Evolutionary conservation across 306 rosid species (phyloP), one percentile per base, ranked within the genome.

Genomic region (Senna siamea): DNA sequence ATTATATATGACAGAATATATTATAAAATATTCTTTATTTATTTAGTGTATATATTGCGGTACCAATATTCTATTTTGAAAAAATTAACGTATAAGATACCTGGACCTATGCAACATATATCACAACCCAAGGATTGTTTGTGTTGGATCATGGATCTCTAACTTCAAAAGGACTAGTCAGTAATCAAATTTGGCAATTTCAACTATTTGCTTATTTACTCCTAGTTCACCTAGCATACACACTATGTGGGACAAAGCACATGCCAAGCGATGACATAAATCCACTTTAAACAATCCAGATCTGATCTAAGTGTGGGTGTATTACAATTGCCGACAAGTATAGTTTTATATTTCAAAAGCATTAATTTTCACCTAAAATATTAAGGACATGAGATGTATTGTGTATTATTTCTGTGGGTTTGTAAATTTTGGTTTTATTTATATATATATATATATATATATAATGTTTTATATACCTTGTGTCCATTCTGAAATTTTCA

Each of bases 401-500:
- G 19, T 14, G 5, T 18, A 5, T 10, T 38, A 12, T 41, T 61
- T 38, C 5, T 51, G 17, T 51, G 57, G 26, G 69, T 47, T 62
- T 40, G 32, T 40, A 18, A 2, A 28, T 2, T 69, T 32, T 32
- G 6, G 48, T 23, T 32, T 47, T 37, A 15, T 8, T 37, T 13
- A 26, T 60, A n/a, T 53, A 5, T 8, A 17, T 30, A 23, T 50
- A 10, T 22, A n/a, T n/a, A n/a, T n/a, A n/a, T n/a, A n/a, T n/a
- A n/a, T n/a, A n/a, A n/a, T n/a, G n/a, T n/a, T n/a, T n/a, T n/a
- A n/a, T n/a, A n/a, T 72, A 35, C 8, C 2, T 22, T 43, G 50
- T 51, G 18, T 70, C 47, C 63, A 18, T 72, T 75, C 14, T 32
- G 13, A 23, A 28, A 63, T 22, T 58, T 7, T 23, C 38, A 66